phyloP scores from a whole-genome alignment of 208 protist species.

The Crithidia brevicula region DNA sequence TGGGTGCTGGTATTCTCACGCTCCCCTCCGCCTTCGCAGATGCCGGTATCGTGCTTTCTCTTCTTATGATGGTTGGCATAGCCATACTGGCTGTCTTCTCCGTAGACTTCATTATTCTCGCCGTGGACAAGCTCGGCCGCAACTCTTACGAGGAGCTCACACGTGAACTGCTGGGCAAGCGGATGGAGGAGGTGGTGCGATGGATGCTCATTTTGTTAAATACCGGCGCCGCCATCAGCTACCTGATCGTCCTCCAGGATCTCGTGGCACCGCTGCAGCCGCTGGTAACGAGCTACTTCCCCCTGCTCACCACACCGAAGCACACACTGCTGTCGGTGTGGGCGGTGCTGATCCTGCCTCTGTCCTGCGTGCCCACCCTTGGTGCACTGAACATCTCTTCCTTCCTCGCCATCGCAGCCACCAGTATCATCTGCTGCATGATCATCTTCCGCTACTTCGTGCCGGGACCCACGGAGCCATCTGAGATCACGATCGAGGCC shows the following conservation, averaged over 20 bases:
- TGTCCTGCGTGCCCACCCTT: slow-evolving; percentile 72
- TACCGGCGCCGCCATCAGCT: slow-evolving; percentile 59
- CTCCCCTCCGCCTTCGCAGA: slow-evolving; percentile 73
- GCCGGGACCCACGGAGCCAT: slow-evolving; percentile 26
- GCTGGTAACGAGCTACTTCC: slow-evolving; percentile 40
- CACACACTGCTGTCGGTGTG: slow-evolving; percentile 66
- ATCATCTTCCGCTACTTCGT: slow-evolving; percentile 78
- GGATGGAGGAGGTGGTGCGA: slow-evolving; percentile 53
- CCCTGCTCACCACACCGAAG: slow-evolving; percentile 53
- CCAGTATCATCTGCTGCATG: slow-evolving; percentile 56
- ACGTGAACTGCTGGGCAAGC: slow-evolving; percentile 55
- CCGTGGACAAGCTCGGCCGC: slow-evolving; percentile 62
- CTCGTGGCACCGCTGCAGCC: slow-evolving; percentile 69
- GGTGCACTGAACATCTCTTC: slow-evolving; percentile 55
- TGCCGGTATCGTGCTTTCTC: slow-evolving; percentile 55
- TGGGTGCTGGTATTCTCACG: slow-evolving; percentile 79
- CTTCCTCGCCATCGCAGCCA: slow-evolving; percentile 67
- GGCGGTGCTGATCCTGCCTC: slow-evolving; percentile 65
- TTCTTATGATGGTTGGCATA: slow-evolving; percentile 50
- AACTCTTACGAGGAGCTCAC: slow-evolving; percentile 85
- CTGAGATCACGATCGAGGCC: slow-evolving; percentile 16
- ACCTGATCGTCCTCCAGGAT: slow-evolving; percentile 67
- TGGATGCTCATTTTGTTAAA: slow-evolving; percentile 74
- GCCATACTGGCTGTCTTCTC: slow-evolving; percentile 64
- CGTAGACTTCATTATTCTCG: slow-evolving; percentile 69